Evolutionary conservation across 768 basidiomycete species (phyloP).

Genomic region (Sporobolomyces pararoseus): DNA sequence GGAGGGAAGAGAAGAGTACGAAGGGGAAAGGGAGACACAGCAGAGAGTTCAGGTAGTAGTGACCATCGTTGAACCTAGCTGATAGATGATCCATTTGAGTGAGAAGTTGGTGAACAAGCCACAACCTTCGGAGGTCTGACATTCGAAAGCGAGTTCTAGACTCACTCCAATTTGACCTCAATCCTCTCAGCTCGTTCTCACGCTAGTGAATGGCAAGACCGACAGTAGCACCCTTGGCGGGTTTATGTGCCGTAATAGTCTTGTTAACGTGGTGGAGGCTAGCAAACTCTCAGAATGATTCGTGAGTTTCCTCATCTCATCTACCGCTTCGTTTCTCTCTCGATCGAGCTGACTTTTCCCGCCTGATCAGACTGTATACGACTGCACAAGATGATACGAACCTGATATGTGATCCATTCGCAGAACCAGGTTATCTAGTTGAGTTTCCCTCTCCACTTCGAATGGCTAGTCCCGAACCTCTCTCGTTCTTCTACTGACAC

Average conservation of each 20-base stretch:
- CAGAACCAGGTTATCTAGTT: conserved; percentile 41
- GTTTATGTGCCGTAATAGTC: conserved; percentile 3
- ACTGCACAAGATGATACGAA: not conserved
- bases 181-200: not conserved
- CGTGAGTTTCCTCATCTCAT: not conserved
- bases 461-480: too few species aligned
- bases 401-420: conserved; percentile 37
- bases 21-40: conserved; percentile 19
- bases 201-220: conserved; percentile 15
- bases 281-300: not conserved
- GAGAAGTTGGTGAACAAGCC: not conserved
- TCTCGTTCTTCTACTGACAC: not conserved
- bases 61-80: conserved; percentile 15
- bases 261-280: conserved; percentile 15
- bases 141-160: not conserved
- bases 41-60: conserved; percentile 32
- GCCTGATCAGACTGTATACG: not conserved
- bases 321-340: not conserved
- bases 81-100: not conserved
- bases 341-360: not conserved
- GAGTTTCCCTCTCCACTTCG: not conserved
- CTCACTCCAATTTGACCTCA: not conserved
- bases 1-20: conserved; percentile 7
- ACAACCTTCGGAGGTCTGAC: not conserved
- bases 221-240: not conserved